Conservation (phyloP, 331 rosid species). For the Quercus tomentella region DNA sequence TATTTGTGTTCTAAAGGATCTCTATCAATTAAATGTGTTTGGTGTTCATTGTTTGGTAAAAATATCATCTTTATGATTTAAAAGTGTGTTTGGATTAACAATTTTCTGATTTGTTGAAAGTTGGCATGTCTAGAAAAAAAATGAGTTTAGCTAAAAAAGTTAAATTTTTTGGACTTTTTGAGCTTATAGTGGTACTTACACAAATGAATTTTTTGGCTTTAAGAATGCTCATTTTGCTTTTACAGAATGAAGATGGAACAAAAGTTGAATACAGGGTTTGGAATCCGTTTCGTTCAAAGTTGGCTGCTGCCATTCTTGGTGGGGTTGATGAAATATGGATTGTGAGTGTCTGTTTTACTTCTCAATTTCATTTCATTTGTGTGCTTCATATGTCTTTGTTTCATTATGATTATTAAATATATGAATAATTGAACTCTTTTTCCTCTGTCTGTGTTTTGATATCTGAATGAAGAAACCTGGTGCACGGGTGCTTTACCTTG, state of each 20-base stretch:
- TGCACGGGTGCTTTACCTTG: slow-evolving; percentile 75
- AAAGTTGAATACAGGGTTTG: slow-evolving; percentile 83
- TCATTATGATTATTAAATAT: not conserved
- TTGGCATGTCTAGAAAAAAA: too few relatives aligned
- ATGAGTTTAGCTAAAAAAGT: too few relatives aligned
- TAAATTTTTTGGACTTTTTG: too few relatives aligned
- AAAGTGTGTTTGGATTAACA: too few relatives aligned
- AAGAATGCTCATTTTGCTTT: too few relatives aligned
- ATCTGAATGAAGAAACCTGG: slow-evolving; percentile 64
- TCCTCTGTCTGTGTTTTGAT: not conserved
- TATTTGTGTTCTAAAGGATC: too few relatives aligned
- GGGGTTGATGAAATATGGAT: slow-evolving; percentile 91
- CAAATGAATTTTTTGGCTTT: too few relatives aligned
- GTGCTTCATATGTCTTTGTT: not conserved
- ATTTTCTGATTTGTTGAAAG: too few relatives aligned
- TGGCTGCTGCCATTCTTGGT: slow-evolving; percentile 87
- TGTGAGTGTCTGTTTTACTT: slow-evolving; percentile 36
- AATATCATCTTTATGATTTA: too few relatives aligned
- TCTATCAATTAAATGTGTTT: too few relatives aligned
- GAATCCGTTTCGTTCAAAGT: slow-evolving; percentile 93
- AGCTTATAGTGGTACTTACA: too few relatives aligned
- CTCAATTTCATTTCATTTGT: not conserved
- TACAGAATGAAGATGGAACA: slow-evolving; percentile 73
- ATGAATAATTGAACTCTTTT: not conserved
- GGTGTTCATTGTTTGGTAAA: not conserved